Evolutionary conservation across 2,329 filamentous ascomycete species (phyloP).

Genomic region (Blumeria graminis): DNA sequence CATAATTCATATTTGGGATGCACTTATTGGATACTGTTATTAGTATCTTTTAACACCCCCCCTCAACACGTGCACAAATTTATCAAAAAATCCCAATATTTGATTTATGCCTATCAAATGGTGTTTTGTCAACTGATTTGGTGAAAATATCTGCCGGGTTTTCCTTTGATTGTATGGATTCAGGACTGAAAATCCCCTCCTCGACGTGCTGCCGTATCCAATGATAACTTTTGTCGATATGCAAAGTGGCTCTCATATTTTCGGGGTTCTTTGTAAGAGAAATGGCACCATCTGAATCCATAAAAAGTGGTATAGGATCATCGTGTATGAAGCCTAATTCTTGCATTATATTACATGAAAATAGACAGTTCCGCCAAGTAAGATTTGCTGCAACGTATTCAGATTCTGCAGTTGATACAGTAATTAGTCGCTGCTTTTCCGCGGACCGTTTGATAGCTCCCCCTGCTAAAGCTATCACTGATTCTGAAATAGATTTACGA

Average conservation of each 20-base stretch:
- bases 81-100: not conserved
- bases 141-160: not conserved
- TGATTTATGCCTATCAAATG: not conserved
- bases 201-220: not conserved
- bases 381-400: not conserved
- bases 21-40: too few relatives aligned
- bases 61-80: not conserved
- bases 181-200: not conserved
- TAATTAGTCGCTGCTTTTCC: not conserved
- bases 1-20: too few relatives aligned
- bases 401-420: not conserved
- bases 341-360: not conserved
- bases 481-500: too few relatives aligned
- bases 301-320: not conserved
- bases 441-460: not conserved
- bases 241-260: too few relatives aligned
- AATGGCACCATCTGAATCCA: not conserved
- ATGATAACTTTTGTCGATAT: not conserved
- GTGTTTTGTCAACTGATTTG: not conserved
- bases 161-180: not conserved
- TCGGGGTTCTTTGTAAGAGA: not conserved
- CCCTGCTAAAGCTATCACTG: not conserved
- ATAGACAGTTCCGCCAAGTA: not conserved
- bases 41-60: too few relatives aligned
- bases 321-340: not conserved